Conservation (phyloP, 805 yeast species). For the Candida fluviatilis region DNA sequence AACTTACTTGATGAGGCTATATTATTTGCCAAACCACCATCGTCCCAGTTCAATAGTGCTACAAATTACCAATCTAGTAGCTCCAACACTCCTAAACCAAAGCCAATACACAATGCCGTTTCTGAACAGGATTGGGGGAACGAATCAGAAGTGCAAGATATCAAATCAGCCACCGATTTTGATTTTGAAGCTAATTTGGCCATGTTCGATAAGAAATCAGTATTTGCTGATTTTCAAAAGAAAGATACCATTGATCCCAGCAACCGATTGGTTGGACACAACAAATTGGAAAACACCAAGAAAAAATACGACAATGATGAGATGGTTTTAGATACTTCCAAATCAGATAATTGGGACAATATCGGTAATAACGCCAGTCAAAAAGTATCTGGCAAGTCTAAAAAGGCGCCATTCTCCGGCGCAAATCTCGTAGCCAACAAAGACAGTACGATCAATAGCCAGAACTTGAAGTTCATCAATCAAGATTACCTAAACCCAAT, state of each 20-base stretch:
- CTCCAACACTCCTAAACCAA: conserved; percentile 5
- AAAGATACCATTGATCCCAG: conserved; percentile 58
- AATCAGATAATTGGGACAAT: conserved; percentile 52
- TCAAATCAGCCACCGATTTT: conserved; percentile 59
- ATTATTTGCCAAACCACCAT: conserved; percentile 16
- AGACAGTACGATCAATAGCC: conserved; percentile 4
- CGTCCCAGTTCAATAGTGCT: neutral
- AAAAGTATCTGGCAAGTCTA: conserved; percentile 7
- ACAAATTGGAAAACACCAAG: conserved; percentile 43
- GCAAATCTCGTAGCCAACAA: neutral
- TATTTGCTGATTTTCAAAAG: conserved; percentile 70
- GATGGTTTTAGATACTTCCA: conserved; percentile 54
- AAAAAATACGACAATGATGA: conserved; percentile 66
- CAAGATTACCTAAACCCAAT: conserved; percentile 24
- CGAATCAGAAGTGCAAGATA: conserved; percentile 40
- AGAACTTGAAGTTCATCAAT: conserved; percentile 17
- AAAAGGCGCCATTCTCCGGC: conserved; percentile 2
- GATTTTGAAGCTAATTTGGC: conserved; percentile 81
- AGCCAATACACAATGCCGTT: neutral
- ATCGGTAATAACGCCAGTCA: conserved; percentile 22
- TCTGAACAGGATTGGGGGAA: conserved; percentile 44
- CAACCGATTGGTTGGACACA: conserved; percentile 71
- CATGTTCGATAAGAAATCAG: conserved; percentile 75
- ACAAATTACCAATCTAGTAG: neutral
- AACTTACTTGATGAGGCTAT: conserved; percentile 24